A percentile compares a stretch with the other conserved stretches of the same genome.
Evolutionary conservation across 768 basidiomycete species (phyloP).

Genomic region (Trametes cinnabarina): DNA sequence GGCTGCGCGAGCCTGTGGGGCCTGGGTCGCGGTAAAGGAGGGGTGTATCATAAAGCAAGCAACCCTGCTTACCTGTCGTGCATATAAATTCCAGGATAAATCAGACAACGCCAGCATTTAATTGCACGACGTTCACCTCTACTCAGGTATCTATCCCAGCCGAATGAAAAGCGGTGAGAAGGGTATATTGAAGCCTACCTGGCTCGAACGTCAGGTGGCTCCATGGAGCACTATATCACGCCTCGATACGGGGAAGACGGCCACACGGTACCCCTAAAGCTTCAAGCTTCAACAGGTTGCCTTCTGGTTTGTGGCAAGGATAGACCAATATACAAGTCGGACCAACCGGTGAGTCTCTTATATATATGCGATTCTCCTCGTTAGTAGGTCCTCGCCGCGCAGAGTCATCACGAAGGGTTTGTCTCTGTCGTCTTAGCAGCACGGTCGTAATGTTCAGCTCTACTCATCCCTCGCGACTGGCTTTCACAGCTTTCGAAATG

Average conservation of each 20-base stretch:
- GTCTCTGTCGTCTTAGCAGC: neutral
- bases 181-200: no score
- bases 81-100: no score
- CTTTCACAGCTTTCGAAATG: neutral
- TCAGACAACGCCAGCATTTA: no score
- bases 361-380: neutral
- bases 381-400: neutral
- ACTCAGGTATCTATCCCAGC: no score
- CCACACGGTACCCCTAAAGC: no score
- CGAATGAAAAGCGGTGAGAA: no score
- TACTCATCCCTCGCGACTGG: neutral
- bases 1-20: slow-evolving; percentile 2
- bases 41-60: neutral
- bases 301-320: neutral
- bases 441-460: neutral
- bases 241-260: no score
- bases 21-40: neutral
- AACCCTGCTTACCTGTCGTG: neutral
- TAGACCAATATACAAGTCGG: neutral
- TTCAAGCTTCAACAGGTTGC: neutral
- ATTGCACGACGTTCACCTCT: no score
- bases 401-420: no score
- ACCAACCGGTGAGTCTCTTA: neutral
- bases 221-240: no score
- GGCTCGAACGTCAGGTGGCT: no score